A percentile compares a stretch with the other conserved stretches of the same genome.
Evolutionary conservation across 2,329 filamentous ascomycete species (phyloP).

Genomic region (Blastomyces parvus): DNA sequence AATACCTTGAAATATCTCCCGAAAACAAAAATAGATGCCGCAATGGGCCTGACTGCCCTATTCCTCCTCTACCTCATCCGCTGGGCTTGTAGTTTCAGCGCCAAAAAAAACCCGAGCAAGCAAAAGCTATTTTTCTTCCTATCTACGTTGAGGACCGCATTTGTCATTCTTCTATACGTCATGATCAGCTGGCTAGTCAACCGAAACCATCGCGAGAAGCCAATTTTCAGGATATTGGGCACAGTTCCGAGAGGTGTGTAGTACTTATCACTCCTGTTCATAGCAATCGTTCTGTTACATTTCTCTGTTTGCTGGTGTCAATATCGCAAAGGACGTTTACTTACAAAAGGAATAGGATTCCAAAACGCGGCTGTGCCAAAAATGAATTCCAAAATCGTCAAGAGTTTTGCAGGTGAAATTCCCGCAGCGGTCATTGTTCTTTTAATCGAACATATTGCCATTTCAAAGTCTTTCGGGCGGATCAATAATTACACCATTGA

Average conservation of each 20-base stretch:
- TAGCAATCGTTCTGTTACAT: background rate
- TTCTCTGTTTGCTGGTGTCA: background rate
- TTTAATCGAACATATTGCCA: constrained; percentile 92
- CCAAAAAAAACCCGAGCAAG: constrained; percentile 58
- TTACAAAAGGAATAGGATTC: constrained; percentile 50
- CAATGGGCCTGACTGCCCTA: constrained; percentile 77
- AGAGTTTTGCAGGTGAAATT: constrained; percentile 59
- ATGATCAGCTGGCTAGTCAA: constrained; percentile 83
- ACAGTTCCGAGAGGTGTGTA: constrained; percentile 62
- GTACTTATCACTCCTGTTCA: background rate
- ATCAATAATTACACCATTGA: constrained; percentile 96
- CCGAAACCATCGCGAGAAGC: constrained; percentile 52
- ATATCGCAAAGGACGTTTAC: constrained; percentile 10
- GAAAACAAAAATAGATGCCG: constrained; percentile 63
- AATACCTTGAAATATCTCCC: constrained; percentile 67
- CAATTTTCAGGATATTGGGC: constrained; percentile 64
- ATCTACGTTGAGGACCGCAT: constrained; percentile 81
- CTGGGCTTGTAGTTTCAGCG: constrained; percentile 52
- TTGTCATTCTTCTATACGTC: constrained; percentile 86
- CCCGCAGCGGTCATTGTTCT: constrained; percentile 88
- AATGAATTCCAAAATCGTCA: constrained; percentile 57
- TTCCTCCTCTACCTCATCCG: constrained; percentile 69
- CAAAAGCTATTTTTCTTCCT: constrained; percentile 78
- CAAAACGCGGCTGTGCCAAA: constrained; percentile 64
- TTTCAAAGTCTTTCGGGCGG: constrained; percentile 91